Base-by-base conservation (phyloP, 1,139 yeast genomes). In the Meyerozyma smithsonii region DNA sequence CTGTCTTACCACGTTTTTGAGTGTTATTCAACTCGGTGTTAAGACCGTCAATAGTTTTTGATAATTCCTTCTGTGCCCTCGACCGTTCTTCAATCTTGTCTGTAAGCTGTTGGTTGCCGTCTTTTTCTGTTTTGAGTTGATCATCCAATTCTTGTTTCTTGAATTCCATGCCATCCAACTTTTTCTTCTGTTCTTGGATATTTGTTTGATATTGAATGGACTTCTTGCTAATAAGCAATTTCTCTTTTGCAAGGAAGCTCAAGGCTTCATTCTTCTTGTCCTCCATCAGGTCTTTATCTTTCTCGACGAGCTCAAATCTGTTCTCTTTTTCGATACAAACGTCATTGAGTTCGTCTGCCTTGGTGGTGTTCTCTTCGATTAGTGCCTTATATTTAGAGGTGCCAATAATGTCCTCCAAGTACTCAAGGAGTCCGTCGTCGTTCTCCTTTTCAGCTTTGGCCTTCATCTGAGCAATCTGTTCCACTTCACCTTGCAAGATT, bases 381-480 rank as follows among this genome's bases (percentile, higher is more conserved):
- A 81, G 64, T 36, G 72, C 69, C 57, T 92, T 90, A 57, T 90
- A 94, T 39, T 76, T 74, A 0, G 97, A 73, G 0, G 99, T 94
- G 3, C 98, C 99, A 42, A 94, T 92, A 39, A 94, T 92, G 65
- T 94, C 98, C 57, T 94, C 99, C 45, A 94, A 65, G 58, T 92
- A 94, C 55, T 94, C 99, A 36, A 94, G 63, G 26, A 94, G 66
- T 0, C 99, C 99, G 57, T 92, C 98, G 51, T 92, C 98, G 49
- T 80, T 81, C 42, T 89, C 96, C 39, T 74, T 78, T 53, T 92
- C 97, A 0, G 97, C 97, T 56, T 92, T 92, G 8, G 98, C 86
- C 56, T 90, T 90, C 99, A 94, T 94, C 59, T 92, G 97, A 0
- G 98, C 97, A 56, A 94, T 94, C 43, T 92, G 84, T 62, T 94